These are phyloP conservation scores for Floccularia luteovirens DNA, from an alignment of 768 basidiomycete species.

Conservation along the genomic window DNA sequence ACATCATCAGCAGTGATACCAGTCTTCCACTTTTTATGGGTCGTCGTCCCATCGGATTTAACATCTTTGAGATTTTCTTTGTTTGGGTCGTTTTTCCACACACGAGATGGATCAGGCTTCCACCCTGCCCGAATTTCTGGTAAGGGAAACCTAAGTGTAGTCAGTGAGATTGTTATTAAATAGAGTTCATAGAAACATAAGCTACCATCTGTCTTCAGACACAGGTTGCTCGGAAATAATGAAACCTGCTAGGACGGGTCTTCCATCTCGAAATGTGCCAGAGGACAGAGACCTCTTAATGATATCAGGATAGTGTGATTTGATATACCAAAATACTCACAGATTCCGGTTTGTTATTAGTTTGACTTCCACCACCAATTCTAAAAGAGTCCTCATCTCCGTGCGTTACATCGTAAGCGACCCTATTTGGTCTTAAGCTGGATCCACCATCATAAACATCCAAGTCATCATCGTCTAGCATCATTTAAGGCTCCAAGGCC, in stretches of 20 bases:
- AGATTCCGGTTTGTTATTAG: slow-evolving; percentile 12
- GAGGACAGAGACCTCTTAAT: slow-evolving; percentile 24
- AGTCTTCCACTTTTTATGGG: slow-evolving; percentile 46
- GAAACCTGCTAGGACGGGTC: slow-evolving; percentile 71
- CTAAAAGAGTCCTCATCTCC: slow-evolving; percentile 55
- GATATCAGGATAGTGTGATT: slow-evolving; percentile 13
- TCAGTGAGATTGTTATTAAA: slow-evolving; percentile 2
- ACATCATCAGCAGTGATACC: slow-evolving; percentile 70
- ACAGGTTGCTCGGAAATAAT: slow-evolving; percentile 58
- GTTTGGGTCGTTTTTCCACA: slow-evolving; percentile 50
- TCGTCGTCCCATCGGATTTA: slow-evolving; percentile 13
- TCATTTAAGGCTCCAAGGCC: slow-evolving; percentile 88
- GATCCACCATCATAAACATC: slow-evolving; percentile 65
- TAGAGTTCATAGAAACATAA: slow-evolving; percentile 5
- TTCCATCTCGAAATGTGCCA: slow-evolving; percentile 64
- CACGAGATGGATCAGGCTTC: slow-evolving; percentile 74
- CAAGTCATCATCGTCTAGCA: slow-evolving; percentile 87
- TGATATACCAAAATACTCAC: slow-evolving; percentile 17
- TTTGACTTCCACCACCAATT: slow-evolving; percentile 25
- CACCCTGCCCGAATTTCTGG: slow-evolving; percentile 80
- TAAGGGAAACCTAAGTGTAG: slow-evolving; percentile 61
- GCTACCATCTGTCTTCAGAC: slow-evolving; percentile 63
- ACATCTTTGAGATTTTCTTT: slow-evolving; percentile 36
- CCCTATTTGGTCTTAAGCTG: slow-evolving; percentile 30
- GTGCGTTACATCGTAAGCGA: slow-evolving; percentile 56